These are phyloP conservation scores for Tremella yokohamensis DNA, from an alignment of 768 basidiomycete species.

Conservation along the genomic window DNA sequence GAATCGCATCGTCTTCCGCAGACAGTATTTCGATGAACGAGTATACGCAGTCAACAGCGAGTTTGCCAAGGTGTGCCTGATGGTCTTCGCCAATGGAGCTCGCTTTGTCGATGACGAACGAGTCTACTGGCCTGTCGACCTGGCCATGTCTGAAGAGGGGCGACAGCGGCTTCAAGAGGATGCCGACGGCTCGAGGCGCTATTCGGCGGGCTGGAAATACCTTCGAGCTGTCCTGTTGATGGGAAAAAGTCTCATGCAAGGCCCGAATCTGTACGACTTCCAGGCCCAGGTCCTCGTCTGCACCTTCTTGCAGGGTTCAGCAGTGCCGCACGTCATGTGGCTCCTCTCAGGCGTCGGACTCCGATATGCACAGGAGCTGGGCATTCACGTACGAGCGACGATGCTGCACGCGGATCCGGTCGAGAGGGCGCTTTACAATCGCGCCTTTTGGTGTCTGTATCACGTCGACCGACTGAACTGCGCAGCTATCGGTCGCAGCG, in stretches of 20 bases:
- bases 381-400: slow-evolving; percentile 63
- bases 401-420: slow-evolving; percentile 45
- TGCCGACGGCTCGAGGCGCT: slow-evolving; percentile 30
- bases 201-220: slow-evolving; percentile 53
- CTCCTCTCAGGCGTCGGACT: slow-evolving; percentile 64
- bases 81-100: slow-evolving; percentile 69
- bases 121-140: slow-evolving; percentile 50
- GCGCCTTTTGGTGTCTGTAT: slow-evolving; percentile 65
- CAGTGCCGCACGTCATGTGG: slow-evolving; percentile 55
- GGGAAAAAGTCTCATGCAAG: slow-evolving; percentile 59
- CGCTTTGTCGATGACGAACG: slow-evolving; percentile 62
- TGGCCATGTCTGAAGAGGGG: slow-evolving; percentile 35
- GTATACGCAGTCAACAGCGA: slow-evolving; percentile 57
- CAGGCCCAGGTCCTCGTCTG: slow-evolving; percentile 58
- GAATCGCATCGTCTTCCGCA: slow-evolving; percentile 67
- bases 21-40: slow-evolving; percentile 54
- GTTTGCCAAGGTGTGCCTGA: slow-evolving; percentile 60
- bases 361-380: slow-evolving; percentile 70
- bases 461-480: slow-evolving; percentile 51
- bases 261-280: slow-evolving; percentile 65
- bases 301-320: slow-evolving; percentile 43
- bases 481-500: slow-evolving; percentile 62
- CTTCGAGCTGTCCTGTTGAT: slow-evolving; percentile 64
- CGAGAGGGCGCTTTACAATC: slow-evolving; percentile 73
- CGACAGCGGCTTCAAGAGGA: slow-evolving; percentile 26